Base-by-base conservation (phyloP, 2,329 filamentous ascomycete species). In the Fusarium avenaceum region DNA sequence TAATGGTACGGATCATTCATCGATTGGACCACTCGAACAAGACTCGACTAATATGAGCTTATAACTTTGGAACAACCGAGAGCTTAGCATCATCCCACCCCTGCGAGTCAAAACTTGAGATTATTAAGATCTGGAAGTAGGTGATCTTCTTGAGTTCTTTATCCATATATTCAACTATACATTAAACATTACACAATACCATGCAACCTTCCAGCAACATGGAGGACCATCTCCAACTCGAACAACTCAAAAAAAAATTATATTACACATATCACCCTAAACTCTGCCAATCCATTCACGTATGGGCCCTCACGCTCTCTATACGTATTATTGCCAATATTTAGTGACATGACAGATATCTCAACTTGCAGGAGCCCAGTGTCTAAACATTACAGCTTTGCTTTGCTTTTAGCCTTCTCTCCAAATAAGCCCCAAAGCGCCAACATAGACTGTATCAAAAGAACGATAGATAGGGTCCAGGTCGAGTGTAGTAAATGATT, bases 321-420 rank as follows among this genome's bases (percentile, higher is more conserved):
- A 17, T 63, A 57, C 17, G 38, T 56, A 19, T 46, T 46, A 44
- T 54, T 51, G n/a, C 26, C 30, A 20, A 57, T 19, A 46, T 28
- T 33, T 32, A 19, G 51, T 39, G 20, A n/a, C 40, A 52, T 32
- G 24, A 33, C 24, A 19, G 43, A 39, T 52, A 19, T 59, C 54
- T 52, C 53, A 54, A 55, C 52, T 66, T 52, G 65, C 65, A 63
- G 58, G 65, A 71, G 76, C 61, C 72, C 75, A 76, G 58, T 76
- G 67, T 72, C 63, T 39, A 74, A 72, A 65, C 70, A 73, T 75
- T 72, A 75, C 70, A 74, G 61, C 67, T 63, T 54, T 65, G 65
- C 50, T 58, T 69, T 63, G 55, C 67, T 50, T 67, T 61, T 49
- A 55, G 59, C 57, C 62, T 53, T 57, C 43, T 63, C 57, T 28